Evolutionary conservation across 345 rosid genomes (phyloP).

Genomic region (Cardiospermum halicacabum): DNA sequence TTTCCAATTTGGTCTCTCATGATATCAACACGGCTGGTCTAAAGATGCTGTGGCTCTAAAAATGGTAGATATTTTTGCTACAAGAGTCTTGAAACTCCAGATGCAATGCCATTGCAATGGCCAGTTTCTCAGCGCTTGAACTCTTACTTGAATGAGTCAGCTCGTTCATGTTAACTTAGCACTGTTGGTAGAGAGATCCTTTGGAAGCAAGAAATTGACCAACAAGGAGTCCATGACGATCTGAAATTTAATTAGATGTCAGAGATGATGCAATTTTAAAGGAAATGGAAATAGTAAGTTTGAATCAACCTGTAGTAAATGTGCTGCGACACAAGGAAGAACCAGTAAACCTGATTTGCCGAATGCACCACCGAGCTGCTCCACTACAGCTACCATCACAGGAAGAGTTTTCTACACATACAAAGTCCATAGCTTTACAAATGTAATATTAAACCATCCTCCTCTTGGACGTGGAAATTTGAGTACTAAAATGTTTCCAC

Average conservation of each 20-base stretch:
- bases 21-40: too few species aligned
- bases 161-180: constrained; percentile 45
- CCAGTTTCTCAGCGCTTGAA: too few species aligned
- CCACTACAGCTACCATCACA: constrained; percentile 82
- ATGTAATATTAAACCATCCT: background rate
- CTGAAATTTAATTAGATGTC: constrained; percentile 22
- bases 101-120: too few species aligned
- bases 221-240: constrained; percentile 60
- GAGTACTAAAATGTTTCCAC: background rate
- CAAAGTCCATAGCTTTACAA: background rate
- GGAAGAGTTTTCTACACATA: constrained; percentile 75
- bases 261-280: constrained; percentile 2
- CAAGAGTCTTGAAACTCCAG: too few species aligned
- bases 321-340: constrained; percentile 95
- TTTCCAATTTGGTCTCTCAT: too few species aligned
- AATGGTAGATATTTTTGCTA: too few species aligned
- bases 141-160: too few species aligned
- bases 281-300: background rate
- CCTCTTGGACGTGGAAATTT: background rate
- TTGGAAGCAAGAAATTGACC: constrained; percentile 47
- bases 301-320: constrained; percentile 58
- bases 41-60: too few species aligned
- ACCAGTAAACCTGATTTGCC: constrained; percentile 86
- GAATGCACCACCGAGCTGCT: constrained; percentile 76
- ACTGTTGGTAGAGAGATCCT: constrained; percentile 26